These are phyloP conservation scores for Spergularia bocconei DNA, from an alignment of 148 eudicot genomes.

Conservation along the genomic window DNA sequence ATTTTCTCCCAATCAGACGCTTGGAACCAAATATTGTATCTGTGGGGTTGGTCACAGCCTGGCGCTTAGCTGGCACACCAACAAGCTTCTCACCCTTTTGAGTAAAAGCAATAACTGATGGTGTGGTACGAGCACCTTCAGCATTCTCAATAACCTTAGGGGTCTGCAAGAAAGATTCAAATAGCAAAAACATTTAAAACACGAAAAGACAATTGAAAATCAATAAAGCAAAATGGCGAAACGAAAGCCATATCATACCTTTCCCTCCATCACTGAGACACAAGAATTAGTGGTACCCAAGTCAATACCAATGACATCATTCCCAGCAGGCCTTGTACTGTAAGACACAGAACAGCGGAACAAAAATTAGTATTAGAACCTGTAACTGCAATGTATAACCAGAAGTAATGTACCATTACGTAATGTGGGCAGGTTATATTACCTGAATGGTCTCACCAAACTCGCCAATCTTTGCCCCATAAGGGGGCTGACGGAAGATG, in stretches of 20 bases:
- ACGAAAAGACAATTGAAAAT: background rate
- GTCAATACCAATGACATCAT: slow-evolving; percentile 94
- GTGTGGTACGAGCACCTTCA: slow-evolving; percentile 97
- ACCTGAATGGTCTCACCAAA: slow-evolving; percentile 87
- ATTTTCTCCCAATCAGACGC: slow-evolving; percentile 87
- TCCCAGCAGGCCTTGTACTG: slow-evolving; percentile 72
- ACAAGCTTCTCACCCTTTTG: slow-evolving; percentile 83
- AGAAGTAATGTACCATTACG: background rate
- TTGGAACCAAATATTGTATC: slow-evolving; percentile 83
- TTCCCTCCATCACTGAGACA: slow-evolving; percentile 95
- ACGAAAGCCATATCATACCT: slow-evolving; percentile 41
- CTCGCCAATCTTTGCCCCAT: slow-evolving; percentile 56
- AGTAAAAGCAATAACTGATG: slow-evolving; percentile 83
- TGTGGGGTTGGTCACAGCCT: slow-evolving; percentile 85
- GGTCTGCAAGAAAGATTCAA: slow-evolving; percentile 32
- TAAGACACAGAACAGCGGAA: background rate
- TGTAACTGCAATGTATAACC: background rate
- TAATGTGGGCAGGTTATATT: background rate
- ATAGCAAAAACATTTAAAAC: background rate
- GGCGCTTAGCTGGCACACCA: slow-evolving; percentile 94
- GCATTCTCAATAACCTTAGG: slow-evolving; percentile 93
- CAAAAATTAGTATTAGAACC: background rate
- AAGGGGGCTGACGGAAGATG: slow-evolving; percentile 45
- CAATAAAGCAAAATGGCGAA: background rate
- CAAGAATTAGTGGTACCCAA: slow-evolving; percentile 98